phyloP scores from a whole-genome alignment of 2,329 filamentous ascomycete species.

The Cadophora gregata region DNA sequence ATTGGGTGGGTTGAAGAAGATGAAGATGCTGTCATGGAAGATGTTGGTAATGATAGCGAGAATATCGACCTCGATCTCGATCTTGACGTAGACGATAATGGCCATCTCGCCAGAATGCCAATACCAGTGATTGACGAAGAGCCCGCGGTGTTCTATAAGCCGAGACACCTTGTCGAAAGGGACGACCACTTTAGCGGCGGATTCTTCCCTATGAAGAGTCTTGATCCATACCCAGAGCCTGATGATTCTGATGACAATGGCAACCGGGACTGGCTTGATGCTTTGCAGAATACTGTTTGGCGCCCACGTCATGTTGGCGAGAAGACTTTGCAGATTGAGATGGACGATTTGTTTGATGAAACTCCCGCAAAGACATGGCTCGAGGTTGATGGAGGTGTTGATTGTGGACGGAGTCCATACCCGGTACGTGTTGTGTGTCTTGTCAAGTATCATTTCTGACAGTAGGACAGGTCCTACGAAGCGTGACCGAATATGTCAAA shows the following conservation, averaged over 20 bases:
- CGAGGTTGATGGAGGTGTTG: constrained; percentile 39
- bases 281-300: constrained; percentile 40
- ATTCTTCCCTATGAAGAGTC: constrained; percentile 34
- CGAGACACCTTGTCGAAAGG: constrained; percentile 4
- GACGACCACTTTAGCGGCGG: constrained; percentile 30
- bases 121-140: constrained; percentile 8
- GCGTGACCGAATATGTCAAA: constrained; percentile 30
- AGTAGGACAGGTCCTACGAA: constrained; percentile 30
- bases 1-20: constrained; percentile 5
- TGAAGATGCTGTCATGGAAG: background rate
- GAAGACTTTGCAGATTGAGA: constrained; percentile 30
- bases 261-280: constrained; percentile 27
- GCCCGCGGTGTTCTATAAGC: background rate
- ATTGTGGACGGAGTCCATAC: constrained; percentile 41
- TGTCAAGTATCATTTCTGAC: constrained; percentile 1
- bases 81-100: background rate
- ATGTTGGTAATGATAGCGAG: background rate
- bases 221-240: constrained; percentile 26
- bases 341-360: constrained; percentile 33
- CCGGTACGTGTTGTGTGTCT: constrained; percentile 31
- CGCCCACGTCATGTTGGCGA: constrained; percentile 37
- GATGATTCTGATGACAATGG: constrained; percentile 16
- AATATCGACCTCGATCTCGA: background rate
- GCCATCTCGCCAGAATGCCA: background rate
- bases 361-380: constrained; percentile 24